phyloP scores from a whole-genome alignment of 139 green algal genomes.

The Coelastrella sp. region DNA sequence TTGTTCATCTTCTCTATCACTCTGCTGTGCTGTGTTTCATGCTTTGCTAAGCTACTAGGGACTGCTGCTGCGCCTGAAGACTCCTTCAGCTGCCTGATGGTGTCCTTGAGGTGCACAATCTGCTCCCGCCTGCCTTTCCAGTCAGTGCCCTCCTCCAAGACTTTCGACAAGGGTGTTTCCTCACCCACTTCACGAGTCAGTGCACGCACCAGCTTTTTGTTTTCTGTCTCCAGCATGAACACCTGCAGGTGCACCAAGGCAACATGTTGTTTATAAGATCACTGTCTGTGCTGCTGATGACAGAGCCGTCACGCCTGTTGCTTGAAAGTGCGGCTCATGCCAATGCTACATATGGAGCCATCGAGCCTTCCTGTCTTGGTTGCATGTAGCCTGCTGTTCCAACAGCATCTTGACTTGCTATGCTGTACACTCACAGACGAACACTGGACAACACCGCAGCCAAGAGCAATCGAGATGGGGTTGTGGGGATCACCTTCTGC shows the following conservation, averaged over 20 bases:
- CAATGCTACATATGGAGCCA: no score
- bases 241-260: slow-evolving; percentile 52
- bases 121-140: slow-evolving; percentile 76
- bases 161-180: slow-evolving; percentile 68
- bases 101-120: slow-evolving; percentile 72
- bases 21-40: slow-evolving; percentile 54
- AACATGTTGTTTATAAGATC: no score
- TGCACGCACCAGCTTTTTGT: slow-evolving; percentile 68
- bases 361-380: no score
- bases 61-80: neutral
- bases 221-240: slow-evolving; percentile 65
- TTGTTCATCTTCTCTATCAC: slow-evolving; percentile 63
- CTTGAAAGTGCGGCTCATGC: no score
- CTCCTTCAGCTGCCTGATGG: slow-evolving; percentile 57
- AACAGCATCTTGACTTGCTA: no score
- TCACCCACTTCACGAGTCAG: slow-evolving; percentile 76
- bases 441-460: no score
- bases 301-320: no score
- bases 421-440: no score
- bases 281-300: neutral
- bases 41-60: slow-evolving; percentile 38
- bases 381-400: no score
- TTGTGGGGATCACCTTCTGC: slow-evolving; percentile 54
- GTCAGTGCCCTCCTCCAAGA: slow-evolving; percentile 65
- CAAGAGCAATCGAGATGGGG: neutral